These are phyloP conservation scores for Sanghuangporus sanghuang DNA, from an alignment of 1,284 basidiomycete species.

Conservation along the genomic window DNA sequence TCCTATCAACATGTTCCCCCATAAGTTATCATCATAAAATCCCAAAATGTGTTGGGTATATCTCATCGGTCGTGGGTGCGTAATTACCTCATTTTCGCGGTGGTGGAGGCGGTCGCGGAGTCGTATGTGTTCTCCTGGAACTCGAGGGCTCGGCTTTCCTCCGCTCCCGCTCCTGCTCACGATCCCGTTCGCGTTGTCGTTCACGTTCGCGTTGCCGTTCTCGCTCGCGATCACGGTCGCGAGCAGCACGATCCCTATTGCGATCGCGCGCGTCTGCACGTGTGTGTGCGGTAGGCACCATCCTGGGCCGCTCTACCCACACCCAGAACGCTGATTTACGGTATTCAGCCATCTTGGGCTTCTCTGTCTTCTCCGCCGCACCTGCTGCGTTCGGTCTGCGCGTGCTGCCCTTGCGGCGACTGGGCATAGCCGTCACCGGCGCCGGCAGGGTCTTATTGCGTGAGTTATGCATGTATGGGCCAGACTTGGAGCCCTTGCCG, in stretches of 20 bases:
- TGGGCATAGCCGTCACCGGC: constrained; percentile 14
- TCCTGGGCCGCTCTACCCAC: constrained; percentile 16
- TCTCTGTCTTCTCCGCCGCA: not conserved
- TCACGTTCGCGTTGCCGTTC: not conserved
- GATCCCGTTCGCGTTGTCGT: not conserved
- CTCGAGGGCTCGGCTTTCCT: constrained; percentile 5
- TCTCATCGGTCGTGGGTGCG: not conserved
- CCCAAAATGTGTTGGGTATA: not conserved
- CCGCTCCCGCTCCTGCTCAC: constrained; percentile 5
- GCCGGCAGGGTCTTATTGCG: constrained; percentile 8
- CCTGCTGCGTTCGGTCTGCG: constrained; percentile 3
- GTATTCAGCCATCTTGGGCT: constrained; percentile 10
- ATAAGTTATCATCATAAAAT: constrained; percentile 1
- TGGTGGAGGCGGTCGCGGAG: not conserved
- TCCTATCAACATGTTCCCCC: constrained; percentile 8
- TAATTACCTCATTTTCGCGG: not conserved
- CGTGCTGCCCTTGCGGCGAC: constrained; percentile 12
- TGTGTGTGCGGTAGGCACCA: constrained; percentile 12
- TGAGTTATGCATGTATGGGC: constrained; percentile 25
- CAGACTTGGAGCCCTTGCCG: constrained; percentile 28
- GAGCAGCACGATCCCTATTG: not conserved
- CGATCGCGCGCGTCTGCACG: not conserved
- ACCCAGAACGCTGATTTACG: constrained; percentile 17
- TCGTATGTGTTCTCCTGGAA: constrained; percentile 10
- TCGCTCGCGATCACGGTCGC: not conserved